phyloP scores from a whole-genome alignment of 306 rosid genomes.

The Acmispon strigosus region DNA sequence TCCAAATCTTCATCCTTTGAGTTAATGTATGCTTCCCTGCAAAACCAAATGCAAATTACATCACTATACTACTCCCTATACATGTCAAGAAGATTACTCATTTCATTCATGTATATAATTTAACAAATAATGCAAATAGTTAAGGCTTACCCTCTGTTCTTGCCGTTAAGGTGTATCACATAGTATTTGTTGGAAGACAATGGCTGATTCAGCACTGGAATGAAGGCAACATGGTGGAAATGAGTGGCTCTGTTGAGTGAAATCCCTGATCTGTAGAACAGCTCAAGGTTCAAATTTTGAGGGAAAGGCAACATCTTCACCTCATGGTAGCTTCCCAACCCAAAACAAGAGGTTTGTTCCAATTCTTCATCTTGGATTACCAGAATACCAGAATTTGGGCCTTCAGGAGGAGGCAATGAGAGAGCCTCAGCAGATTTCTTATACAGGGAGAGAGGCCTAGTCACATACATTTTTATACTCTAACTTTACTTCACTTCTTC shows the following conservation, averaged over 20 bases:
- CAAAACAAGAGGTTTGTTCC: constrained; percentile 35
- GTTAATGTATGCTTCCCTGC: constrained; percentile 41
- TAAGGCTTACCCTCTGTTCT: constrained; percentile 61
- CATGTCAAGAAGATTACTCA: background rate
- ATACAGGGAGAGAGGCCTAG: constrained; percentile 54
- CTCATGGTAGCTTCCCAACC: constrained; percentile 28
- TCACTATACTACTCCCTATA: background rate
- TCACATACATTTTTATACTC: constrained; percentile 45
- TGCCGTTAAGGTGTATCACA: constrained; percentile 38
- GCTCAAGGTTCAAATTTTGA: constrained; percentile 51
- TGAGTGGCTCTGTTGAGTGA: constrained; percentile 31
- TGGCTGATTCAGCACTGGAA: constrained; percentile 74
- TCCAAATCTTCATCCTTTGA: constrained; percentile 38
- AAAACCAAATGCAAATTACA: constrained; percentile 5
- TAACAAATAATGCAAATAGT: background rate
- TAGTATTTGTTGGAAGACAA: constrained; percentile 59
- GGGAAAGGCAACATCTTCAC: constrained; percentile 56
- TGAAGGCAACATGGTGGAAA: constrained; percentile 41
- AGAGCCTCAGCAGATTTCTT: constrained; percentile 27
- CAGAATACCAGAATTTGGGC: constrained; percentile 60
- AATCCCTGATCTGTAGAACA: constrained; percentile 46
- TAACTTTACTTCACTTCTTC: constrained; percentile 11
- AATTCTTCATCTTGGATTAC: constrained; percentile 55
- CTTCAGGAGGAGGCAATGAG: constrained; percentile 43
- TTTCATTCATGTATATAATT: background rate